Evolutionary conservation across 208 protist genomes (phyloP).

Genomic region (Vickermania spadyakhi): DNA sequence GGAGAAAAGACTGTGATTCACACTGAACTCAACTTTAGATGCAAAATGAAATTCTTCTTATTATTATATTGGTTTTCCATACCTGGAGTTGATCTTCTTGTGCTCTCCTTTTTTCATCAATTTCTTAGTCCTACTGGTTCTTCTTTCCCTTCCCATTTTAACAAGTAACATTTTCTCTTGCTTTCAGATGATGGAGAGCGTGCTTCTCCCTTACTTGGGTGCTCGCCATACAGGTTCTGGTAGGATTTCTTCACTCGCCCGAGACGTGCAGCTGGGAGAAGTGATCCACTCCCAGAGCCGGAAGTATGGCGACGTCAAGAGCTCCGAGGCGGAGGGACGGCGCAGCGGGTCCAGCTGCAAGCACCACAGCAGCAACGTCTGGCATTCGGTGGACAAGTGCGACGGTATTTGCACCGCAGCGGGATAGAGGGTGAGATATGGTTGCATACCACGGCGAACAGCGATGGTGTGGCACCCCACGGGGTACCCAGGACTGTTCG

Average conservation of each 20-base stretch:
- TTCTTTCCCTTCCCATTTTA: background rate
- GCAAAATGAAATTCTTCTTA: no score
- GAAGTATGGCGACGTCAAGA: conserved; percentile 62
- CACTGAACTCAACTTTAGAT: no score
- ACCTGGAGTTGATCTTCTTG: no score
- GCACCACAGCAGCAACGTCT: conserved; percentile 52
- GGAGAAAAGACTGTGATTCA: no score
- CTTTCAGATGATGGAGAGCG: no score
- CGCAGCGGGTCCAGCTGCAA: conserved; percentile 29
- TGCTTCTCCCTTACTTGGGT: no score
- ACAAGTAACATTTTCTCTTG: background rate
- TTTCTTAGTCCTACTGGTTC: background rate
- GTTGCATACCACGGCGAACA: background rate
- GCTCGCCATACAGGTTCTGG: no score
- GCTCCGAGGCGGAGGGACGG: conserved; percentile 55
- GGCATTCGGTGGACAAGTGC: conserved; percentile 55
- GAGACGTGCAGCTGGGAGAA: background rate
- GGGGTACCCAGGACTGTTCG: conserved; percentile 9
- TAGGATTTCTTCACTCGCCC: no score
- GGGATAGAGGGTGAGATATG: background rate
- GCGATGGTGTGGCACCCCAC: background rate
- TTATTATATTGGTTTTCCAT: no score
- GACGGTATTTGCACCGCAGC: conserved; percentile 27
- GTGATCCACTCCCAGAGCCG: conserved; percentile 57
- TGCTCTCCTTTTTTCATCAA: background rate